Evolutionary conservation across 176 grass and related monocot genomes (phyloP), one percentile per base, ranked within the genome.

Genomic region (Cymbopogon citratus): DNA sequence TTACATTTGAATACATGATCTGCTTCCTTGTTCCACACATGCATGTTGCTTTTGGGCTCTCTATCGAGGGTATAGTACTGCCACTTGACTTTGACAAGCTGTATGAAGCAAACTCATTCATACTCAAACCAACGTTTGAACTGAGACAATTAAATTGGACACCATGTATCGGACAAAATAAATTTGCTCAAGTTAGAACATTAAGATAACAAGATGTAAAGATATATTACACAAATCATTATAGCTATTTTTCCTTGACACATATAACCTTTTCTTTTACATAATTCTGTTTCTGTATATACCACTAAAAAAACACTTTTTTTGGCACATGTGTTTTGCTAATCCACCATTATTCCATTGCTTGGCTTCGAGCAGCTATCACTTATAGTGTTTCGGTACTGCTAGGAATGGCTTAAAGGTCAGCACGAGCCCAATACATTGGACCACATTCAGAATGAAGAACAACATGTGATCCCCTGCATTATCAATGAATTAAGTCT

Each of bases 381-480:
- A 61, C 40, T 65, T 62, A 35, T 49, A 33, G 3, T 86, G 63
- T 31, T 71, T 63, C 0, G 91, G 83, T 49, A 88, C 5, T 23
- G 25, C 79, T 48, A 94, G 79, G 81, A 97, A 97, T 5, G 91
- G 91, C 60, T 92, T 97, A 71, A 94, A 92, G 80, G 85, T 92
- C 29, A 94, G 1, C n/a, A 90, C 4, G 8, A 97, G 57, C 49
- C 91, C 94, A 35, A 90, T 43, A 38, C 80, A 73, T 64, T 83
- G 81, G 27, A 91, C 74, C 38, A 89, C 0, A 36, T 88, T 91
- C 73, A 97, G 76, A 49, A 90, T 31, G 48, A 97, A 78, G 80
- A 94, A 97, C 54, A 97, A 46, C 76, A 97, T 85, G 10, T 94
- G 85, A 87, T 97, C 94, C 66, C 91, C 94, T 97, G 83, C 80